These are phyloP conservation scores for Amborella trichopoda DNA, from an alignment of 164 flowering plant species.

Conservation along the genomic window DNA sequence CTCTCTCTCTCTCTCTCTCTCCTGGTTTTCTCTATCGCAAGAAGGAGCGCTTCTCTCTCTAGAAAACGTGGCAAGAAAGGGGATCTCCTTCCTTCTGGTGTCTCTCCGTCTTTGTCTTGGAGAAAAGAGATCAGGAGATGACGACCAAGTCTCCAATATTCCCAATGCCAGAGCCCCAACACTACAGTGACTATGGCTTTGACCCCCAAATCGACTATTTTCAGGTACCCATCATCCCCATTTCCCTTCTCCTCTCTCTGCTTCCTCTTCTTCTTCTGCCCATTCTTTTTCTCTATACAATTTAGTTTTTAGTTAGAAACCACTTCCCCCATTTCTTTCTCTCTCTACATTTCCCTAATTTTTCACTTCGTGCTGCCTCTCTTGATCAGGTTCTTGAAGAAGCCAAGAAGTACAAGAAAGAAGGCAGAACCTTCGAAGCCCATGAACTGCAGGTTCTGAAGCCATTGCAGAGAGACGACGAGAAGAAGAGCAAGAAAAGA, in stretches of 20 bases:
- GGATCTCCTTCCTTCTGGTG: too few species aligned
- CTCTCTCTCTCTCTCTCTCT: background rate
- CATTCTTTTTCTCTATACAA: background rate
- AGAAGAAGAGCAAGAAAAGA: slow-evolving; percentile 32
- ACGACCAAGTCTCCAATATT: slow-evolving; percentile 35
- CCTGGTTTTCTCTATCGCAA: background rate
- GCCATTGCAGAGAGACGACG: slow-evolving; percentile 51
- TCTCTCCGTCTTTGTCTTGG: too few species aligned
- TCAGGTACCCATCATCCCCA: slow-evolving; percentile 29
- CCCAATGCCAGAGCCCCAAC: slow-evolving; percentile 46
- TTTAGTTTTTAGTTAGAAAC: too few species aligned
- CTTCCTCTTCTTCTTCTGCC: too few species aligned
- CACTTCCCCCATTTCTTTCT: background rate
- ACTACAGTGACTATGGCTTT: slow-evolving; percentile 88
- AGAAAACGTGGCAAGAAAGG: background rate
- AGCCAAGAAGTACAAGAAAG: slow-evolving; percentile 55
- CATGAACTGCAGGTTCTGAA: slow-evolving; percentile 74
- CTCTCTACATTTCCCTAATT: background rate
- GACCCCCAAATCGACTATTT: slow-evolving; percentile 80
- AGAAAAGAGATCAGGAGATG: slow-evolving; percentile 2
- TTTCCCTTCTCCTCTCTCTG: background rate
- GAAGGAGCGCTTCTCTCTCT: background rate
- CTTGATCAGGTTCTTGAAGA: slow-evolving; percentile 52
- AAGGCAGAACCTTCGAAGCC: slow-evolving; percentile 39
- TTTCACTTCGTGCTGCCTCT: background rate